Evolutionary conservation across 1,139 yeast species (phyloP).

Genomic region (Suhomyces anneliseae): DNA sequence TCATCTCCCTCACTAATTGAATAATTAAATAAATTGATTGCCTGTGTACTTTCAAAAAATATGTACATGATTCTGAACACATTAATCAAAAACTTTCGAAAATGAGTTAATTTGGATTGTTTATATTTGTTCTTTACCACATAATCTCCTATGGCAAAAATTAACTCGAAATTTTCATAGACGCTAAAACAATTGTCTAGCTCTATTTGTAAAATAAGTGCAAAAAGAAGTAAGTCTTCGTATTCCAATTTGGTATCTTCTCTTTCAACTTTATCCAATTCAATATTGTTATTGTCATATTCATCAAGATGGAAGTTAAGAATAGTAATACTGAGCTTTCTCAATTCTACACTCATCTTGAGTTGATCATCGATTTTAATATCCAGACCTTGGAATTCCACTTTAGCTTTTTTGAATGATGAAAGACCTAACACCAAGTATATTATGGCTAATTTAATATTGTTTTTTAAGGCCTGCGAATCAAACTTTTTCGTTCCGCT

Average conservation of each 20-base stretch:
- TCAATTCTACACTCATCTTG: slow-evolving; percentile 33
- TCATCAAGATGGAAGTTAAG: slow-evolving; percentile 46
- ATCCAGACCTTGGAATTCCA: slow-evolving; percentile 9
- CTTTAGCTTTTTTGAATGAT: slow-evolving; percentile 23
- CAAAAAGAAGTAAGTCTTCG: slow-evolving; percentile 23
- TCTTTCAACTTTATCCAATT: slow-evolving; percentile 21
- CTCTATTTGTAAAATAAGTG: slow-evolving; percentile 39
- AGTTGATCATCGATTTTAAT: slow-evolving; percentile 27
- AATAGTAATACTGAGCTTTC: slow-evolving; percentile 39
- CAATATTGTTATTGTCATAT: slow-evolving; percentile 34
- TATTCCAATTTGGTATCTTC: slow-evolving; percentile 13
- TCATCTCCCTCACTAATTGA: slow-evolving; percentile 34
- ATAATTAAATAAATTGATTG: slow-evolving; percentile 40
- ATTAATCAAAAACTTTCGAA: slow-evolving; percentile 26
- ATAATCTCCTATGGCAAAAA: slow-evolving; percentile 46
- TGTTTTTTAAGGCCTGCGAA: slow-evolving; percentile 13
- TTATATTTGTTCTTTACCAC: slow-evolving; percentile 27
- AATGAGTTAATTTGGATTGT: slow-evolving; percentile 12
- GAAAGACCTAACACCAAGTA: slow-evolving; percentile 30
- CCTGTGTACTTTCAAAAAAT: slow-evolving; percentile 42
- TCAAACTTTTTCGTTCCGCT: slow-evolving; percentile 9
- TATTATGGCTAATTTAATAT: slow-evolving; percentile 28
- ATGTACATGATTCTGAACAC: slow-evolving; percentile 31
- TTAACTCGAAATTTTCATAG: slow-evolving; percentile 43
- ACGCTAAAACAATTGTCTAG: slow-evolving; percentile 40